phyloP scores from a whole-genome alignment of 1,139 yeast species.

The Entelexis paramagnoliae region DNA sequence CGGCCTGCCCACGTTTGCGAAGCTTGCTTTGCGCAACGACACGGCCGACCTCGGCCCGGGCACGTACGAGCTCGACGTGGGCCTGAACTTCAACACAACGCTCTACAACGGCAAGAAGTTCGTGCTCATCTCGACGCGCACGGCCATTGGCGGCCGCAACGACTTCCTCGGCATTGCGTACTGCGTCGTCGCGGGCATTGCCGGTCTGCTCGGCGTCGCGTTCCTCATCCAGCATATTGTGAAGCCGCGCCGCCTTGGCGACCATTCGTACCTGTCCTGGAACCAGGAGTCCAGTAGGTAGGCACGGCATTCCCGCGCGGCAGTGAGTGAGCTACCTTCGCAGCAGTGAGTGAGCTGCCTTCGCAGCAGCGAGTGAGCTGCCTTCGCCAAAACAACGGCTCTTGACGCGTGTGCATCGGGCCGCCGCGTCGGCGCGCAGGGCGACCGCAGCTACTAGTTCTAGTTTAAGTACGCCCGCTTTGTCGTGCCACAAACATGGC shows the following conservation, averaged over 20 bases:
- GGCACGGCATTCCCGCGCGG: neutral
- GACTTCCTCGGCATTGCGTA: conserved; percentile 78
- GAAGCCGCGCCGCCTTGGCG: conserved; percentile 67
- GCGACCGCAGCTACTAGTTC: too few relatives aligned
- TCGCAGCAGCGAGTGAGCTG: too few relatives aligned
- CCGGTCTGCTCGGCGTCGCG: conserved; percentile 49
- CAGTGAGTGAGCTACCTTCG: too few relatives aligned
- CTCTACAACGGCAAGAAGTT: conserved; percentile 76
- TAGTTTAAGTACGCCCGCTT: too few relatives aligned
- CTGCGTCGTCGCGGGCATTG: conserved; percentile 89
- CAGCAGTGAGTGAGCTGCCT: too few relatives aligned
- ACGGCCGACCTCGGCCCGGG: conserved; percentile 52
- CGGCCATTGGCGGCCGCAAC: conserved; percentile 86
- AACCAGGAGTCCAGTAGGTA: conserved; percentile 35
- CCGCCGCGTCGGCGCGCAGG: too few relatives aligned
- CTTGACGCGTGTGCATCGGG: too few relatives aligned
- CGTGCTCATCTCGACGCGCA: conserved; percentile 68
- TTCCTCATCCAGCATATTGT: conserved; percentile 53
- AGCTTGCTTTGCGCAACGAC: conserved; percentile 73
- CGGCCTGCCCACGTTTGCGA: conserved; percentile 76
- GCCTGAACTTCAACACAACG: conserved; percentile 79
- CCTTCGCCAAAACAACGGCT: too few relatives aligned
- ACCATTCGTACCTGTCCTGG: conserved; percentile 63
- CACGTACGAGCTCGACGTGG: conserved; percentile 59
- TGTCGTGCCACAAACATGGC: too few relatives aligned